A percentile compares a stretch with the other conserved stretches of the same genome.
These are phyloP conservation scores for Phytopythium chamaehyphon DNA, from an alignment of 352 stramenopile species.

Conservation along the genomic window DNA sequence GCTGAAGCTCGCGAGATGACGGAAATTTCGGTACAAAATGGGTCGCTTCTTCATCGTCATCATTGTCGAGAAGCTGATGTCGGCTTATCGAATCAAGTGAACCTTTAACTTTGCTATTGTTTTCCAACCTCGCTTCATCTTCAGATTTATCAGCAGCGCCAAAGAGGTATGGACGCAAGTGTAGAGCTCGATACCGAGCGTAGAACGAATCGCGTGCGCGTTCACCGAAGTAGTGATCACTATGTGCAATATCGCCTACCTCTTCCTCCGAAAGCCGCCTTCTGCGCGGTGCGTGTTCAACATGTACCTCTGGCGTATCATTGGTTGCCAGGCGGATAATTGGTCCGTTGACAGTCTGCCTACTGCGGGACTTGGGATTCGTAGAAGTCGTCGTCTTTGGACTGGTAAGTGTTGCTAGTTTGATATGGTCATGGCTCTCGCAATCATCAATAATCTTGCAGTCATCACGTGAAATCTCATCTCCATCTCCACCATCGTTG, in stretches of 20 bases:
- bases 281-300: neutral
- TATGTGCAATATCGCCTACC: conserved; percentile 31
- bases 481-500: too few relatives aligned
- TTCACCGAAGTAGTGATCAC: conserved; percentile 59
- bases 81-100: too few relatives aligned
- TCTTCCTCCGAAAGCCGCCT: conserved; percentile 34
- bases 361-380: neutral
- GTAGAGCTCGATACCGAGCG: conserved; percentile 52
- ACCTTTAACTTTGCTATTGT: neutral
- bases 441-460: too few relatives aligned
- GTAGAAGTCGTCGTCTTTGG: too few relatives aligned
- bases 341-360: neutral
- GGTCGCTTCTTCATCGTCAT: conserved; percentile 8
- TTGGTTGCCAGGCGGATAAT: conserved; percentile 1
- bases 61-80: neutral
- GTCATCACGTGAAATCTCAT: too few relatives aligned
- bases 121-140: neutral
- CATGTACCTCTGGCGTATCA: neutral
- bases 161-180: conserved; percentile 65
- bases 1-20: conserved; percentile 32
- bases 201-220: conserved; percentile 56
- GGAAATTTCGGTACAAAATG: conserved; percentile 41
- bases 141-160: conserved; percentile 16
- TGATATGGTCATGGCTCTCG: too few relatives aligned
- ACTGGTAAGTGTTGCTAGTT: too few relatives aligned